A percentile compares a stretch with the other conserved stretches of the same genome.
Evolutionary conservation across 1,139 yeast species (phyloP).

Genomic region (Zygotorulaspora mrakii): DNA sequence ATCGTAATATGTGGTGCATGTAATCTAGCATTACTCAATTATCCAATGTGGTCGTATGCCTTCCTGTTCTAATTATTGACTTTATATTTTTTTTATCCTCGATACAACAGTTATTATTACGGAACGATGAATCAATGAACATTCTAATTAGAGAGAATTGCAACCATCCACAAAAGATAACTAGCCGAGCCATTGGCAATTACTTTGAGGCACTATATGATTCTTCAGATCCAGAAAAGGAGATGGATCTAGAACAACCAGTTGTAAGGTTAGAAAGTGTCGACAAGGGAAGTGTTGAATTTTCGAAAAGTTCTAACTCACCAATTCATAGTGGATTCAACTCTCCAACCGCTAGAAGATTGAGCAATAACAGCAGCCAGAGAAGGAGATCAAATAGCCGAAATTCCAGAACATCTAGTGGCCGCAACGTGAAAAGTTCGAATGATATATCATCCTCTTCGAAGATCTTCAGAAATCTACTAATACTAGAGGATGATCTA

Average conservation of each 20-base stretch:
- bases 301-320: slow-evolving; percentile 7
- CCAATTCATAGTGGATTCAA: background rate
- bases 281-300: slow-evolving; percentile 8
- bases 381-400: slow-evolving; percentile 32
- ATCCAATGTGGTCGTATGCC: background rate
- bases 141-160: background rate
- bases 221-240: slow-evolving; percentile 4
- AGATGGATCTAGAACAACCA: slow-evolving; percentile 10
- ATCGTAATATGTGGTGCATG: slow-evolving; percentile 77
- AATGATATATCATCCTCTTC: slow-evolving; percentile 54
- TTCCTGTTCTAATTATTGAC: background rate
- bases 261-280: slow-evolving; percentile 11
- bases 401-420: slow-evolving; percentile 35
- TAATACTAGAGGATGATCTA: slow-evolving; percentile 79
- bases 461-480: slow-evolving; percentile 70
- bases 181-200: background rate
- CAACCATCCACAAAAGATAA: background rate
- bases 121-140: slow-evolving; percentile 1
- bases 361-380: slow-evolving; percentile 10
- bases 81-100: slow-evolving; percentile 2
- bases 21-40: slow-evolving; percentile 57
- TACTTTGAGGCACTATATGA: slow-evolving; percentile 1
- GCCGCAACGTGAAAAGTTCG: slow-evolving; percentile 28
- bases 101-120: background rate
- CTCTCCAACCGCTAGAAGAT: slow-evolving; percentile 8